phyloP scores from a whole-genome alignment of 176 grass and related monocot genomes.

The Oryza longistaminata region DNA sequence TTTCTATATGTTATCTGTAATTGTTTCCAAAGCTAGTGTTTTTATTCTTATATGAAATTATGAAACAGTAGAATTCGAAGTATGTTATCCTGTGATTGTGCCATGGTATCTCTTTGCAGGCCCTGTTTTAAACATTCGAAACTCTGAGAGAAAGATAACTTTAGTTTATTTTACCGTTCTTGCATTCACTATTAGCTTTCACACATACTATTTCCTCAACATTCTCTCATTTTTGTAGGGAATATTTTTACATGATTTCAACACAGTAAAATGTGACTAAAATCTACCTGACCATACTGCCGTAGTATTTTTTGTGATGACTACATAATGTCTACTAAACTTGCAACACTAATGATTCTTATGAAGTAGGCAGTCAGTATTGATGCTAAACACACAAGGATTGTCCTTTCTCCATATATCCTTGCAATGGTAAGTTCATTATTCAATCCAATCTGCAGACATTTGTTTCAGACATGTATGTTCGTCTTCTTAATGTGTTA shows the following conservation, averaged over 20 bases:
- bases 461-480: not conserved
- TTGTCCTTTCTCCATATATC: conserved; percentile 4
- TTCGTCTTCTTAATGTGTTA: not conserved
- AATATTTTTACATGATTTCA: not conserved
- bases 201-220: not conserved
- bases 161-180: not conserved
- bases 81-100: not conserved
- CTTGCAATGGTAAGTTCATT: not conserved
- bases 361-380: conserved; percentile 18
- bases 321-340: not conserved
- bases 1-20: not conserved
- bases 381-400: not conserved
- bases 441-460: not conserved
- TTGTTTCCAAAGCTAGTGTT: not conserved
- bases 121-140: not conserved
- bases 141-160: not conserved
- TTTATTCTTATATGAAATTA: not conserved
- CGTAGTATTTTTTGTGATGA: not conserved
- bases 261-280: not conserved
- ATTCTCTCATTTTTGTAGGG: not conserved
- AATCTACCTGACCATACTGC: not conserved
- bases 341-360: not conserved
- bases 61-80: not conserved
- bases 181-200: not conserved
- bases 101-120: not conserved